phyloP scores from a whole-genome alignment of 345 rosid species.

The Streptanthus diversifolius region DNA sequence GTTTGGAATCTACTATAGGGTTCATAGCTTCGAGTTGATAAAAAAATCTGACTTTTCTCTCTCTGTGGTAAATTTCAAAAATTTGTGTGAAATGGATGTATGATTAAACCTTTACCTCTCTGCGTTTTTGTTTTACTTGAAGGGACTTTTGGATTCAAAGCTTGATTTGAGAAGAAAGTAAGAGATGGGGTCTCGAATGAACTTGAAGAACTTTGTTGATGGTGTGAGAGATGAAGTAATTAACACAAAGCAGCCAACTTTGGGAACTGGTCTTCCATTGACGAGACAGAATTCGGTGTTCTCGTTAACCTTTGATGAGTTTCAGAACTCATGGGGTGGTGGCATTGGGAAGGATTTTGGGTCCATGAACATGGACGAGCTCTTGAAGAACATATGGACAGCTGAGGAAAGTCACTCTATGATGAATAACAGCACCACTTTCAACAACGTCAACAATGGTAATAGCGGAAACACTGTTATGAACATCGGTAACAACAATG shows the following conservation, averaged over 20 bases:
- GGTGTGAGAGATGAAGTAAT: conserved; percentile 41
- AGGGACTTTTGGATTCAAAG: neutral
- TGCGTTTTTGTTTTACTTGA: neutral
- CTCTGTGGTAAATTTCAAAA: neutral
- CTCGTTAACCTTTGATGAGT: conserved; percentile 83
- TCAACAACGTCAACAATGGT: conserved; percentile 9
- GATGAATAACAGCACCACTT: conserved; percentile 9
- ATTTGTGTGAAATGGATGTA: neutral
- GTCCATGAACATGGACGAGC: conserved; percentile 97
- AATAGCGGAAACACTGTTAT: neutral
- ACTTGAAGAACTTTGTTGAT: conserved; percentile 31
- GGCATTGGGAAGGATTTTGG: conserved; percentile 89
- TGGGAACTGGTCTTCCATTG: conserved; percentile 38
- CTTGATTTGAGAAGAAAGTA: conserved; percentile 8
- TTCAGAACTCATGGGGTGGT: conserved; percentile 68
- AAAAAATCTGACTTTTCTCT: neutral
- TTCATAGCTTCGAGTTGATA: neutral
- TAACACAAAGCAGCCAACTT: conserved; percentile 38
- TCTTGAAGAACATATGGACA: conserved; percentile 75
- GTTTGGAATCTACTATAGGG: neutral
- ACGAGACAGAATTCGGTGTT: conserved; percentile 72
- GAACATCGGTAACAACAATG: neutral
- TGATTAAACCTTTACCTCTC: neutral
- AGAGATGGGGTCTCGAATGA: conserved; percentile 40
- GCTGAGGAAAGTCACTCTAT: conserved; percentile 67